Evolutionary conservation across 306 rosid genomes (phyloP).

Genomic region (Medicago lupulina): DNA sequence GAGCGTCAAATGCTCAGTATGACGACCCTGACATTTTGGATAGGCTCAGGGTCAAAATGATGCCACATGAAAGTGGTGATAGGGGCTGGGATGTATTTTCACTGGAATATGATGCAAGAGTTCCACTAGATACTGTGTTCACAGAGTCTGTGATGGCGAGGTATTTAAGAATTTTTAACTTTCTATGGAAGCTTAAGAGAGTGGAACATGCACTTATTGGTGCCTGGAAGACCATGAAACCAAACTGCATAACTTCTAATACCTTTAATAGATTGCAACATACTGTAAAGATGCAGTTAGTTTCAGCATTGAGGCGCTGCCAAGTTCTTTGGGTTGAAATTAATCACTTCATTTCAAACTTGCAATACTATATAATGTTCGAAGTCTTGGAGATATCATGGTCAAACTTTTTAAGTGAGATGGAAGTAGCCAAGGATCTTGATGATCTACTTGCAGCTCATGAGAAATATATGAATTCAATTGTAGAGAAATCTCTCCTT

Average conservation of each 20-base stretch:
- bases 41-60: conserved; percentile 90
- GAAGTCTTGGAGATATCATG: conserved; percentile 97
- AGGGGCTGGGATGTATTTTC: conserved; percentile 99
- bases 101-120: conserved; percentile 90
- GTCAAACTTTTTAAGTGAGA: conserved; percentile 81
- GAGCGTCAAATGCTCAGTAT: conserved; percentile 94
- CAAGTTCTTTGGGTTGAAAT: conserved; percentile 98
- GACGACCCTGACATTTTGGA: conserved; percentile 95
- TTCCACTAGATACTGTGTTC: conserved; percentile 88
- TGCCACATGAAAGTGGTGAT: conserved; percentile 95
- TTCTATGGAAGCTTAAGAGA: conserved; percentile 95
- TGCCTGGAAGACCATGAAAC: conserved; percentile 97
- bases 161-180: conserved; percentile 87
- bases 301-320: conserved; percentile 91
- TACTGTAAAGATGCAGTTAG: conserved; percentile 73
- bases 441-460: conserved; percentile 96
- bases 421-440: conserved; percentile 94
- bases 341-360: conserved; percentile 95
- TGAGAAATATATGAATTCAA: conserved; percentile 85
- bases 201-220: conserved; percentile 97
- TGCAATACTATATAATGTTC: conserved; percentile 96
- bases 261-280: conserved; percentile 75
- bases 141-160: conserved; percentile 95
- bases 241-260: conserved; percentile 87
- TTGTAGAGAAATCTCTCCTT: conserved; percentile 91